Evolutionary conservation across 352 stramenopile genomes (phyloP).

Genomic region (Peronospora destructor): DNA sequence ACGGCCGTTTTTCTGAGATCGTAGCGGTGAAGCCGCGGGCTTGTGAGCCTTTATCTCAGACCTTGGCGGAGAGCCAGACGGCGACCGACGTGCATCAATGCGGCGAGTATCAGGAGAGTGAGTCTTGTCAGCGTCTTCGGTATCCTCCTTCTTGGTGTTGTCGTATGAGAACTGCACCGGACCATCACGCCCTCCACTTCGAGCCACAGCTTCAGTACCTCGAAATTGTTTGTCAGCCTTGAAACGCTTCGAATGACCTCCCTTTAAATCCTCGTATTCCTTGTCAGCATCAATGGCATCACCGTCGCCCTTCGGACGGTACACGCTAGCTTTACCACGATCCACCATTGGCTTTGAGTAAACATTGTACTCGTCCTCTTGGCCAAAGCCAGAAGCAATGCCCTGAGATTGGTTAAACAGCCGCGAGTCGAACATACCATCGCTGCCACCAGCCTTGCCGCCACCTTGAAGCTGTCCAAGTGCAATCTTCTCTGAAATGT

Average conservation of each 20-base stretch:
- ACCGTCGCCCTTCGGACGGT: slow-evolving; percentile 85
- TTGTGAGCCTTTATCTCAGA: slow-evolving; percentile 8
- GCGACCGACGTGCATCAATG: slow-evolving; percentile 11
- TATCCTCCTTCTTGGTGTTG: slow-evolving; percentile 35
- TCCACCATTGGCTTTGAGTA: slow-evolving; percentile 97
- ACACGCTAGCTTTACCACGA: slow-evolving; percentile 83
- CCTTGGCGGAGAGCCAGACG: slow-evolving; percentile 5
- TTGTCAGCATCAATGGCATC: slow-evolving; percentile 80
- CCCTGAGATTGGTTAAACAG: slow-evolving; percentile 98
- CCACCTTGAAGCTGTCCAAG: slow-evolving; percentile 92
- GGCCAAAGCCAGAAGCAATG: slow-evolving; percentile 92
- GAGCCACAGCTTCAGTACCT: slow-evolving; percentile 61
- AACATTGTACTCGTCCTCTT: slow-evolving; percentile 97
- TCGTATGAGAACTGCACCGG: slow-evolving; percentile 86
- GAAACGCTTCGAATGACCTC: slow-evolving; percentile 71
- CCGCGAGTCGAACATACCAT: slow-evolving; percentile 93
- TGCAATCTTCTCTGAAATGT: slow-evolving; percentile 99
- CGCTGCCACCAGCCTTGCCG: slow-evolving; percentile 61
- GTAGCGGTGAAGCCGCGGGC: slow-evolving; percentile 5
- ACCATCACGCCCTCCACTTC: slow-evolving; percentile 40
- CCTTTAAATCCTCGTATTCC: slow-evolving; percentile 90
- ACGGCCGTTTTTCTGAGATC: slow-evolving; percentile 7
- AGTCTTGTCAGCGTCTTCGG: slow-evolving; percentile 19
- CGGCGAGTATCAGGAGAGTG: slow-evolving; percentile 9
- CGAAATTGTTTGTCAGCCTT: slow-evolving; percentile 87